These are phyloP conservation scores for Lignosus rhinocerotis DNA, from an alignment of 1,284 basidiomycete species.

Conservation along the genomic window DNA sequence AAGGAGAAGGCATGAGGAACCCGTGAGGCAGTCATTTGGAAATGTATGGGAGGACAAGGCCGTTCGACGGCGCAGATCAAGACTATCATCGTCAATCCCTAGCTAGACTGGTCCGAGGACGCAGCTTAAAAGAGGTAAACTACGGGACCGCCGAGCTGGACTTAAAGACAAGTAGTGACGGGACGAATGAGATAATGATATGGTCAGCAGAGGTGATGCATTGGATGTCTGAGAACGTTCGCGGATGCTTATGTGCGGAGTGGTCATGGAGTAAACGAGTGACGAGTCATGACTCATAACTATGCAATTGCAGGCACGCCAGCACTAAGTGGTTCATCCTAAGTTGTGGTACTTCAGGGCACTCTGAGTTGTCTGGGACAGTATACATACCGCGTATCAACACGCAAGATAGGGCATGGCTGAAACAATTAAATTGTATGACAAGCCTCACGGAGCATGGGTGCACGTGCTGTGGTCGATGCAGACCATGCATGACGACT, in stretches of 20 bases:
- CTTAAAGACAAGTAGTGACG: too few relatives aligned
- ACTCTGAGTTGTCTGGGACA: not conserved
- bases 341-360: not conserved
- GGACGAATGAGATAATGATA: not conserved
- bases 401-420: not conserved
- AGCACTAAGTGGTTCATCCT: not conserved
- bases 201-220: not conserved
- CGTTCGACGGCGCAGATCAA: slow-evolving; percentile 14
- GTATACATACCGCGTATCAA: slow-evolving; percentile 3
- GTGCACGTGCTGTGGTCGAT: slow-evolving; percentile 3
- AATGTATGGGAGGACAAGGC: not conserved
- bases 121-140: slow-evolving; percentile 4
- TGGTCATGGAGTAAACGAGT: not conserved
- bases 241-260: slow-evolving; percentile 3
- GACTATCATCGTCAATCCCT: not conserved
- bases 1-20: slow-evolving; percentile 13
- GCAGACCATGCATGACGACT: not conserved
- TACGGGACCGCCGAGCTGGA: not conserved
- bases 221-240: not conserved
- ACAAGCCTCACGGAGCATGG: not conserved
- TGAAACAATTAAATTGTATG: not conserved
- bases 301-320: not conserved
- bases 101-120: not conserved
- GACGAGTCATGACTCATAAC: too few relatives aligned
- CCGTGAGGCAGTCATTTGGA: slow-evolving; percentile 18